Evolutionary conservation across 2,329 filamentous ascomycete genomes (phyloP).

Genomic region (Metarhizium humberi): DNA sequence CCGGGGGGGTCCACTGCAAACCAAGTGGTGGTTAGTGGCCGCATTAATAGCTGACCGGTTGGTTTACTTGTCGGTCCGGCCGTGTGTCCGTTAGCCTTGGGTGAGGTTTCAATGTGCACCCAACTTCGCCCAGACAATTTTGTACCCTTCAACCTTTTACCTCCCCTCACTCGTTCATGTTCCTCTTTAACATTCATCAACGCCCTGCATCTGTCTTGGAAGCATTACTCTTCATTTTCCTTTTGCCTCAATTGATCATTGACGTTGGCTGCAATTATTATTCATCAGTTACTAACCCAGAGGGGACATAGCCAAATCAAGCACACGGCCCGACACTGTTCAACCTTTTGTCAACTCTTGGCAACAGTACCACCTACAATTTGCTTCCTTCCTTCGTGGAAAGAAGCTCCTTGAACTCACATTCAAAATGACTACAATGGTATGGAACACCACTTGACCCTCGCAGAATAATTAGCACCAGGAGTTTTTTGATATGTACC

Average conservation of each 20-base stretch:
- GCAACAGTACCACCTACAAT: not conserved
- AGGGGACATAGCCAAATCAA: no score
- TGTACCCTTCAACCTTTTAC: constrained; percentile 5
- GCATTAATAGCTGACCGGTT: not conserved
- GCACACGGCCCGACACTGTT: no score
- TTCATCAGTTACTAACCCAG: no score
- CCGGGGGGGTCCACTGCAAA: not conserved
- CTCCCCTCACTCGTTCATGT: not conserved
- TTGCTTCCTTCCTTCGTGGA: constrained; percentile 13
- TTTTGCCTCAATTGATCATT: not conserved
- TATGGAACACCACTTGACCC: constrained; percentile 19
- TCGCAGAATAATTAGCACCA: not conserved
- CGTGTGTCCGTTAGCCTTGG: not conserved
- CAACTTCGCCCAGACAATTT: constrained; percentile 7
- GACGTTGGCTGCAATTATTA: not conserved
- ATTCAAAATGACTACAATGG: constrained; percentile 42
- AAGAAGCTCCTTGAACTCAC: constrained; percentile 10
- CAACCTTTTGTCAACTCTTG: no score
- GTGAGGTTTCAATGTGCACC: constrained; percentile 4
- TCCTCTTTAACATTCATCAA: not conserved
- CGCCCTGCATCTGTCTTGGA: not conserved
- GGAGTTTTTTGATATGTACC: no score
- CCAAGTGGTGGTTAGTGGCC: not conserved
- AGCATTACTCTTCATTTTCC: not conserved
- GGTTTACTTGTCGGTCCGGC: not conserved